Base-by-base conservation (phyloP, 148 eudicot species). In the Rhododendron simsii region DNA sequence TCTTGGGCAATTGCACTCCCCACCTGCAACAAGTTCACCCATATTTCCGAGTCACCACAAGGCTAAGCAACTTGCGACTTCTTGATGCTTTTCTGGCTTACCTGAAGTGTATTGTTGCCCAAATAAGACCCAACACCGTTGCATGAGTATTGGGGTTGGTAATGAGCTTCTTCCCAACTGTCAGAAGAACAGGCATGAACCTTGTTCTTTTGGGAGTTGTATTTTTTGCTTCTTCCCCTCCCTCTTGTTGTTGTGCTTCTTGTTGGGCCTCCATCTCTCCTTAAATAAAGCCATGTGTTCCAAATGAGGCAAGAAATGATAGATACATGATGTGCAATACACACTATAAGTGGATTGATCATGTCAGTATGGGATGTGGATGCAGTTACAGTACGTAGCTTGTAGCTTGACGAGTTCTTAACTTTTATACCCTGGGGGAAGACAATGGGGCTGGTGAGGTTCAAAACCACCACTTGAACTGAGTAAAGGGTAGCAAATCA, bases 51-150 rank as follows among this genome's bases (percentile, higher is more conserved):
- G 65, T 80, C 15, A 35, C 14, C 18, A 45, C 28, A 50, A 84
- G 86, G 84, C 48, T 86, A 51, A 14, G 41, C 20, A 26, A 30
- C 30, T 39, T 85, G 45, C 28, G 82, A 85, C 55, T 78, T 80
- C 80, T 16, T 61, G 83, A 85, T 59, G 87, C 28, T 51, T 20
- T 51, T 13, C 74, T 26, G 41, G 41, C 82, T 86, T 89, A 91
- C 93, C 91, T 90, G 91, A 90, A 91, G 75, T 61, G 85, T 90
- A 91, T 90, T 84, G 83, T 39, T 88, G 91, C 91, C 93, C 93
- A 91, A 80, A 89, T 80, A 61, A 91, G 84, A 30, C 90, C 93
- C 23, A 83, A 41, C 26, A 88, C 21, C 59, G 91, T 85, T 83
- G 93, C 93, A 79, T 90, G 87, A 85, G 93, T 90, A 86, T 90